These are phyloP conservation scores for Pleurotus sapidus DNA, from an alignment of 768 basidiomycete species.

Conservation along the genomic window DNA sequence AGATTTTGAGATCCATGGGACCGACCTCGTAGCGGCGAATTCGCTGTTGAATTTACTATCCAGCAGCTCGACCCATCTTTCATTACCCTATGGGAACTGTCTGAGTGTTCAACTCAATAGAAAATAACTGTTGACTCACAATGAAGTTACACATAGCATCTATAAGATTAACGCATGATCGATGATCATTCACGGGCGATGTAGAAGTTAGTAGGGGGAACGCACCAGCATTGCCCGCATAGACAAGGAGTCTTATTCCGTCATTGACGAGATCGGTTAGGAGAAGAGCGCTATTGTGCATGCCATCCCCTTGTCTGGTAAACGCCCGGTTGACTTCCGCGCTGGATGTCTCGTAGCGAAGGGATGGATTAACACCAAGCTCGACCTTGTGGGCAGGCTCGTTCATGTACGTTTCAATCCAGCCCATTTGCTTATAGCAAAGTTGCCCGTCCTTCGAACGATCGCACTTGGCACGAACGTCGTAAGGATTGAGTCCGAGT, in stretches of 20 bases:
- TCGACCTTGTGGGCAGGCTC: constrained; percentile 70
- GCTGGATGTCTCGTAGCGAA: constrained; percentile 70
- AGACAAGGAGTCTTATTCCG: constrained; percentile 83
- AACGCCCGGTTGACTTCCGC: constrained; percentile 82
- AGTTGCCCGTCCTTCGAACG: constrained; percentile 63
- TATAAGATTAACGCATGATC: constrained; percentile 18
- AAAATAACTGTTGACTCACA: constrained; percentile 29
- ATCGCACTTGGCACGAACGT: constrained; percentile 78
- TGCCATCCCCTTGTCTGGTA: constrained; percentile 77
- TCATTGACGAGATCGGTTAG: constrained; percentile 79
- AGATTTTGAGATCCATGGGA: constrained; percentile 54
- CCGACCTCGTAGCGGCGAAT: constrained; percentile 45
- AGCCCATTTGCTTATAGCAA: constrained; percentile 78
- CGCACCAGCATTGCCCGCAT: constrained; percentile 82
- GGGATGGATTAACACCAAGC: constrained; percentile 64
- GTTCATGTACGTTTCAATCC: constrained; percentile 92
- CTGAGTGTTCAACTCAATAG: background rate
- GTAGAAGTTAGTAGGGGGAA: constrained; percentile 11
- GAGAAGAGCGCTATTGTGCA: constrained; percentile 77
- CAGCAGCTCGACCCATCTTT: constrained; percentile 68
- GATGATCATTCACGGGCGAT: constrained; percentile 2
- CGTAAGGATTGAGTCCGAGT: constrained; percentile 85
- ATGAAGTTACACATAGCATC: constrained; percentile 91
- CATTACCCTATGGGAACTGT: constrained; percentile 55
- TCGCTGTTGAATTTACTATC: constrained; percentile 60